A percentile compares a stretch with the other conserved stretches of the same genome.
Conservation (phyloP, 108 stramenopile genomes). For the Skeletonema costatum region DNA sequence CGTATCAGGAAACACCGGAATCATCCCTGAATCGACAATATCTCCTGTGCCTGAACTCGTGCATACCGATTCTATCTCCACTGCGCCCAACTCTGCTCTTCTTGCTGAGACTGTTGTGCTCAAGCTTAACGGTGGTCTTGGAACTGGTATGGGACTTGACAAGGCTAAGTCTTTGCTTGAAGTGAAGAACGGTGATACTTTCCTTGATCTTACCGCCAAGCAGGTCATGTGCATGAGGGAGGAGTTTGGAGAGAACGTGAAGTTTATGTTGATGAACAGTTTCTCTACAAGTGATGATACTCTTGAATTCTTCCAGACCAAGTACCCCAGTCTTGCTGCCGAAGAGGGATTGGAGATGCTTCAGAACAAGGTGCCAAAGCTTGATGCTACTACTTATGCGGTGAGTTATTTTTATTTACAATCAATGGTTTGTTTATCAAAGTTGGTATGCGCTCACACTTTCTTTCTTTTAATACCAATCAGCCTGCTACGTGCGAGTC, state of each 20-base stretch:
- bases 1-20: conserved; percentile 93
- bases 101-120: conserved; percentile 94
- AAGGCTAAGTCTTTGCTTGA: conserved; percentile 98
- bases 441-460: not conserved
- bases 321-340: conserved; percentile 83
- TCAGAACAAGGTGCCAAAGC: conserved; percentile 99
- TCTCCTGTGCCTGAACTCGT: conserved; percentile 91
- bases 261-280: conserved; percentile 99
- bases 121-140: conserved; percentile 99
- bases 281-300: conserved; percentile 98
- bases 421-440: not conserved
- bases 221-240: conserved; percentile 96
- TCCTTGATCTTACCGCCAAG: conserved; percentile 99
- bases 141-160: conserved; percentile 99
- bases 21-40: conserved; percentile 95
- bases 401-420: conserved; percentile 44
- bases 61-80: conserved; percentile 67
- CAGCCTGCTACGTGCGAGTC: conserved; percentile 81
- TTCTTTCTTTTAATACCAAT: conserved; percentile 1
- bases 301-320: conserved; percentile 84
- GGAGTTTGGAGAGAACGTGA: conserved; percentile 90
- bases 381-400: conserved; percentile 89
- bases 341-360: conserved; percentile 98
- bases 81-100: conserved; percentile 69
- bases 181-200: conserved; percentile 98